These are phyloP conservation scores for Suillus decipiens DNA, from an alignment of 768 basidiomycete species.

Conservation along the genomic window DNA sequence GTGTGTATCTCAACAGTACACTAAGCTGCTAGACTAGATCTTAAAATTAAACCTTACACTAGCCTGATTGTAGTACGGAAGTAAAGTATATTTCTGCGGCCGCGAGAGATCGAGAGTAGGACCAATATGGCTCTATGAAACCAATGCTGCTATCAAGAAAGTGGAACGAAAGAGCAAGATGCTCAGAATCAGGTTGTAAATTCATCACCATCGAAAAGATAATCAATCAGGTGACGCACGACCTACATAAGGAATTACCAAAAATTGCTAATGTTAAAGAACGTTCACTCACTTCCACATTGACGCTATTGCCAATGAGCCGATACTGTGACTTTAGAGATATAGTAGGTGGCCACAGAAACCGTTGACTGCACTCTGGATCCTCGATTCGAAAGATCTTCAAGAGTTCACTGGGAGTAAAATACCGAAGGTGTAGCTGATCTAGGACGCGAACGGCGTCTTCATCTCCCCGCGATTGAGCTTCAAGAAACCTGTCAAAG, in stretches of 20 bases:
- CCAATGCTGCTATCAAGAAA: not conserved
- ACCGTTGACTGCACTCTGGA: conserved; percentile 24
- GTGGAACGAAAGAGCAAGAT: not conserved
- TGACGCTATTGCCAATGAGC: conserved; percentile 82
- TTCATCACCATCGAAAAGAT: conserved; percentile 46
- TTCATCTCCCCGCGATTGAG: conserved; percentile 40
- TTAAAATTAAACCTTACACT: not conserved
- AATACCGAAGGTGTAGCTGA: conserved; percentile 70
- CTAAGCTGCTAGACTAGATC: not conserved
- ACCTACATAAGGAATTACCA: conserved; percentile 22
- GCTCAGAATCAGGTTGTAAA: not conserved
- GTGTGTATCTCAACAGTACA: not conserved
- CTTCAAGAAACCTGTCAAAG: conserved; percentile 56
- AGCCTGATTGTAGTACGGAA: not conserved
- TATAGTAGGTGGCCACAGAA: conserved; percentile 64
- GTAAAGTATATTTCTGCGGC: not conserved
- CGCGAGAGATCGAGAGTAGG: not conserved
- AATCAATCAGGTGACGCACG: conserved; percentile 59
- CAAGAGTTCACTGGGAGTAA: conserved; percentile 71
- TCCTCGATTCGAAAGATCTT: conserved; percentile 62
- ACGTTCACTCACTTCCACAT: conserved; percentile 54
- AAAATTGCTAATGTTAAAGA: not conserved
- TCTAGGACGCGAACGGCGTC: conserved; percentile 55
- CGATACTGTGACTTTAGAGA: conserved; percentile 72
- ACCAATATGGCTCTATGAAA: not conserved